A percentile compares a stretch with the other conserved stretches of the same genome.
Evolutionary conservation across 768 basidiomycete species (phyloP).

Genomic region (Boletus sp.): DNA sequence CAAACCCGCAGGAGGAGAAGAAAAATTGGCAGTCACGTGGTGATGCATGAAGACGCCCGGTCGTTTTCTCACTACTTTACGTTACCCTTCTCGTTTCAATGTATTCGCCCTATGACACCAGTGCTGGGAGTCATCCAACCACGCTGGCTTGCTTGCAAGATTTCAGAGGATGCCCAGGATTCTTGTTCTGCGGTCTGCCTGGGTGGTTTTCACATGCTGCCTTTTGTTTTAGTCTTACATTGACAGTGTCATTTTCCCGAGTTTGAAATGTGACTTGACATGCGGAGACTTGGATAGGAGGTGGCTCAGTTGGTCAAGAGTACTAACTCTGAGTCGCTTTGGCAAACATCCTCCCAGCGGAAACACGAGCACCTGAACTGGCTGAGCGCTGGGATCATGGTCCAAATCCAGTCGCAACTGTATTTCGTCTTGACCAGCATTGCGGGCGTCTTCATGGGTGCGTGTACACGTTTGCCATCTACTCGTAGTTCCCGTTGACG

Average conservation of each 20-base stretch:
- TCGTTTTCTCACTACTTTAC: background rate
- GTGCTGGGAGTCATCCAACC: no score
- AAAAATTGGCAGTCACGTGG: no score
- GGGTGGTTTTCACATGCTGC: no score
- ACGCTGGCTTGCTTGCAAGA: no score
- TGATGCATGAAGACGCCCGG: background rate
- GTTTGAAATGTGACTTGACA: background rate
- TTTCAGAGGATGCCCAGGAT: no score
- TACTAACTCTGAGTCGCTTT: background rate
- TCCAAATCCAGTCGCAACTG: background rate
- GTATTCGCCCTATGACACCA: background rate
- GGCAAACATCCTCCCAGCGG: background rate
- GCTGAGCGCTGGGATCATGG: background rate
- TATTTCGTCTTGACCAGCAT: constrained; percentile 8
- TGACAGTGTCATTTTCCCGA: no score
- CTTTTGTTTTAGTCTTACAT: no score
- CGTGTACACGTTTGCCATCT: background rate
- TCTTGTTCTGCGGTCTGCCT: no score
- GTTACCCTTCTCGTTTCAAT: background rate
- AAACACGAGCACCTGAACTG: background rate
- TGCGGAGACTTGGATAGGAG: background rate
- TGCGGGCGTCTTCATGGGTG: constrained; percentile 13
- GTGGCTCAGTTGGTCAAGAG: background rate
- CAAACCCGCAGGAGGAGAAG: background rate
- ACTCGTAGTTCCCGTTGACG: background rate